Evolutionary conservation across 352 stramenopile genomes (phyloP), one percentile per base, ranked within the genome.

Genomic region (Phytophthora pisi): DNA sequence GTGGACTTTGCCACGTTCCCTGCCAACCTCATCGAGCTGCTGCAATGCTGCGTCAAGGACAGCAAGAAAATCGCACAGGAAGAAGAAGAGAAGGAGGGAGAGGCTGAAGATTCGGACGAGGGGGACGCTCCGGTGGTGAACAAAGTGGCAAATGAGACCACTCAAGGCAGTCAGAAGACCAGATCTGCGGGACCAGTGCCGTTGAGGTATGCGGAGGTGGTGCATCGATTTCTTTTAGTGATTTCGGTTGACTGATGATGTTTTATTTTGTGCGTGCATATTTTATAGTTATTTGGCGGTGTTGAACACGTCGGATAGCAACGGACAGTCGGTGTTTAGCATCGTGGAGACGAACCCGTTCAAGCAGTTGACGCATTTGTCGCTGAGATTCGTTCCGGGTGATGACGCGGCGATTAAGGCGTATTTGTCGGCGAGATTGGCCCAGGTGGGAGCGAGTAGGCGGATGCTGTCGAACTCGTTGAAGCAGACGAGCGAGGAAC

Each of bases 331-430:
- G 4, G 68, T 92, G 18, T 98, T 98, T 69, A 96, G 86, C 34
- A 93, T 98, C 46, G 90, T 98, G 43, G 95, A 98, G 78, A 96
- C 93, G 20, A 98, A 98, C 55, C 84, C 70, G 23, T 98, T 98
- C 82, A 98, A 98, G 79, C 88, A 98, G 66, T 66, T 98, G 60
- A 98, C 91, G 51, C 95, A 98, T 61, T 72, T 98, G 13, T 97
- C 88, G 42, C 76, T 98, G 15, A 70, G 79, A 43, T 97, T 98
- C 61, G 72, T 77, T 24, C 81, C 89, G 3, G 92, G 91, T 24
- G 86, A 97, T 55, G 95, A 98, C 68, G 75, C 78, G 1, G 76
- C 81, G 4, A 92, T 98, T 66, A 98, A 98, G 65, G 66, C 84
- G 36, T 98, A 98, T 67, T 71, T 98, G 16, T 93, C 95, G 4